Evolutionary conservation across 257 asterid genomes (phyloP).

Genomic region (Ballota nigra): DNA sequence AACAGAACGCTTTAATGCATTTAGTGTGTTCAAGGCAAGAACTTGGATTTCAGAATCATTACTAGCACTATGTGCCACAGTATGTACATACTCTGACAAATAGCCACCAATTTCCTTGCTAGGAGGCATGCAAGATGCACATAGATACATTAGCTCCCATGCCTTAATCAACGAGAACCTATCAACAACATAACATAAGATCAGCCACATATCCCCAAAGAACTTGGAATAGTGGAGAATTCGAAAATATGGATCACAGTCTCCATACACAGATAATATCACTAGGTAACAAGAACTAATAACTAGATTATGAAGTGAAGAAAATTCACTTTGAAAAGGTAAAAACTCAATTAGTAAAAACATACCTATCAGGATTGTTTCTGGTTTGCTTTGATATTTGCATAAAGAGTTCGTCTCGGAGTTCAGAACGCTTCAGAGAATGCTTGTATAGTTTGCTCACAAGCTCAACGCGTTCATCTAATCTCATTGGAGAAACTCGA

Average conservation of each 20-base stretch:
- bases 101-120: constrained; percentile 94
- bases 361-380: constrained; percentile 86
- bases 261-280: background rate
- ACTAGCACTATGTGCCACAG: constrained; percentile 61
- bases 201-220: constrained; percentile 20
- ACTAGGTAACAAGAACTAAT: background rate
- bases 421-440: constrained; percentile 87
- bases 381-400: constrained; percentile 95
- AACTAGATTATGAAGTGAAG: constrained; percentile 5
- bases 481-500: constrained; percentile 48
- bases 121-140: constrained; percentile 98
- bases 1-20: constrained; percentile 83
- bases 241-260: background rate
- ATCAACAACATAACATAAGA: constrained; percentile 24
- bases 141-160: constrained; percentile 94
- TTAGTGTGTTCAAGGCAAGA: constrained; percentile 77
- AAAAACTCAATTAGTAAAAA: constrained; percentile 1
- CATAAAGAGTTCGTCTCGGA: constrained; percentile 91
- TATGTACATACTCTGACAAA: constrained; percentile 77
- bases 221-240: background rate
- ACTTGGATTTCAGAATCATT: constrained; percentile 82
- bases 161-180: constrained; percentile 79
- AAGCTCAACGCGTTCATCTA: constrained; percentile 82
- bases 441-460: constrained; percentile 88
- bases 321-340: background rate